These are phyloP conservation scores for Amorphotheca resinae DNA, from an alignment of 495 filamentous ascomycete genomes.

Conservation along the genomic window DNA sequence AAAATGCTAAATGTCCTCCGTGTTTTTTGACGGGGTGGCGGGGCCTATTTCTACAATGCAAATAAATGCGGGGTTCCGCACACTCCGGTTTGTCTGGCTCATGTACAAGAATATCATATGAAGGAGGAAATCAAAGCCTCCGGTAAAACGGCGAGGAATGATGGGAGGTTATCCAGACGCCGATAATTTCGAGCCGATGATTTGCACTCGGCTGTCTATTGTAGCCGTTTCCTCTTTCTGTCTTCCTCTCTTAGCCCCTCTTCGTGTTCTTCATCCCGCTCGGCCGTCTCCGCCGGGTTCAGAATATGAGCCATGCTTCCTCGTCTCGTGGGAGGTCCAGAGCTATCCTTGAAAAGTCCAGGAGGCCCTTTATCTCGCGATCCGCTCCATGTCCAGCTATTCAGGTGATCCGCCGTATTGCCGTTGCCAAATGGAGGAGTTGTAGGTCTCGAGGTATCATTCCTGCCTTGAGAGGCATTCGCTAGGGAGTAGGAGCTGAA, in stretches of 20 bases:
- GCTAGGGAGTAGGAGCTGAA: constrained; percentile 74
- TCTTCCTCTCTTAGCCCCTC: constrained; percentile 40
- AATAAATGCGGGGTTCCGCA: no score
- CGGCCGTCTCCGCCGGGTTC: constrained; percentile 73
- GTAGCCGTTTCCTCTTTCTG: constrained; percentile 68
- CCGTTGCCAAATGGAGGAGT: constrained; percentile 48
- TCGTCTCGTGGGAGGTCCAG: constrained; percentile 42
- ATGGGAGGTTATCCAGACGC: no score
- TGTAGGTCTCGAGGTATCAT: constrained; percentile 52
- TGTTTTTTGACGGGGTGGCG: no score
- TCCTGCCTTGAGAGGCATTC: constrained; percentile 37
- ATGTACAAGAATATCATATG: no score
- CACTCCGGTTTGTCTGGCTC: no score
- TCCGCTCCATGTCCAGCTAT: constrained; percentile 42
- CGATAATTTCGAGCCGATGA: no score
- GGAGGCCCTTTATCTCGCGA: constrained; percentile 22
- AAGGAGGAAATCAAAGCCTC: no score
- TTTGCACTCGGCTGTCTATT: constrained; percentile 22
- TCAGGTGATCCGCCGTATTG: constrained; percentile 33
- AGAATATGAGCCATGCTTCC: constrained; percentile 54
- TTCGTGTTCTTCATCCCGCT: constrained; percentile 60
- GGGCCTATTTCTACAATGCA: no score
- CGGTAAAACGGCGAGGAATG: no score
- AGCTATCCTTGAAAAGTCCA: constrained; percentile 33
- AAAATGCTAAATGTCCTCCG: no score